Evolutionary conservation across 129 eudicot genomes (phyloP).

Genomic region (Flaveria ramosissima): DNA sequence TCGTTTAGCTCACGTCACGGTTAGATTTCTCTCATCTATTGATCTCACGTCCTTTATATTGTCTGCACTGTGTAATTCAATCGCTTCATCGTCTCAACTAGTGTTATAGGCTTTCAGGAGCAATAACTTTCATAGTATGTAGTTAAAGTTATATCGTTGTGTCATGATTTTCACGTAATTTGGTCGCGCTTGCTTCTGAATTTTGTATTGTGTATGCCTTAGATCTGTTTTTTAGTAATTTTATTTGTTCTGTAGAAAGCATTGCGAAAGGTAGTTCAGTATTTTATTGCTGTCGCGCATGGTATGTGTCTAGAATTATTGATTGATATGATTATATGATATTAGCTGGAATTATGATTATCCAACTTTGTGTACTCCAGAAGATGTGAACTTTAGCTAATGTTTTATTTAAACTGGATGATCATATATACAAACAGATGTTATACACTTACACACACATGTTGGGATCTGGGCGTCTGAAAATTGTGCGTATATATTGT

Average conservation of each 20-base stretch:
- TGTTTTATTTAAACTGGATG: background rate
- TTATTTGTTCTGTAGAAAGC: background rate
- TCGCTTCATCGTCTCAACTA: slow-evolving; percentile 23
- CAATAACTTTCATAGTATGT: background rate
- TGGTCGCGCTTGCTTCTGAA: slow-evolving; percentile 14
- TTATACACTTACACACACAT: too few relatives aligned
- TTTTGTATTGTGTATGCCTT: slow-evolving; percentile 12
- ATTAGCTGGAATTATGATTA: slow-evolving; percentile 11
- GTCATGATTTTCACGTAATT: slow-evolving; percentile 1
- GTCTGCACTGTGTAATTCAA: background rate
- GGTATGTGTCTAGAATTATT: background rate
- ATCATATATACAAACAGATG: too few relatives aligned
- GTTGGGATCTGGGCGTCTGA: background rate
- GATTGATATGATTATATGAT: slow-evolving; percentile 1
- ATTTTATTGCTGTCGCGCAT: background rate
- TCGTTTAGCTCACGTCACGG: background rate
- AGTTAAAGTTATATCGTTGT: background rate
- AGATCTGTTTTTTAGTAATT: slow-evolving; percentile 1
- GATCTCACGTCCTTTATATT: slow-evolving; percentile 10
- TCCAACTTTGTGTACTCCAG: background rate
- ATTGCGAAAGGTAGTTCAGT: background rate
- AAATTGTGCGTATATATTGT: background rate
- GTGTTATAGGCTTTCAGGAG: background rate
- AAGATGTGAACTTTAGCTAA: background rate
- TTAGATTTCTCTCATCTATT: background rate